Conservation (phyloP, 2,329 filamentous ascomycete species). For the Scedosporium boydii region DNA sequence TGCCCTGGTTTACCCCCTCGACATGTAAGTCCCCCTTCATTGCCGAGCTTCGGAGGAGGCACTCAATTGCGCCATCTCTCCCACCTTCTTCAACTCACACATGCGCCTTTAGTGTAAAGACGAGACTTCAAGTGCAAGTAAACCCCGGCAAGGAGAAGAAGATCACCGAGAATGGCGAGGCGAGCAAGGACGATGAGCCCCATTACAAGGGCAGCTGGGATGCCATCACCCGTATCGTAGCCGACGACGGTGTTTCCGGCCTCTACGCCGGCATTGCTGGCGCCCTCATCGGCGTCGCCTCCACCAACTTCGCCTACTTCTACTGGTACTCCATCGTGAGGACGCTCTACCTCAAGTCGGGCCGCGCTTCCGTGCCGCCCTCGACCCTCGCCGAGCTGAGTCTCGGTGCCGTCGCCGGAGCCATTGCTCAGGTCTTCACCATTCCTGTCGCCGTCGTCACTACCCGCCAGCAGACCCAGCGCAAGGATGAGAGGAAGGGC, state of each 20-base stretch:
- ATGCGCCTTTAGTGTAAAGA: conserved; percentile 67
- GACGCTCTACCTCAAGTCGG: conserved; percentile 61
- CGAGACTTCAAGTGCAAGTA: conserved; percentile 87
- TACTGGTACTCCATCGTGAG: conserved; percentile 96
- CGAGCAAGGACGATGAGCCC: conserved; percentile 37
- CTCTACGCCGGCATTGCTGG: conserved; percentile 86
- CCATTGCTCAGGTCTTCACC: conserved; percentile 88
- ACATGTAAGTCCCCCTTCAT: conserved; percentile 60
- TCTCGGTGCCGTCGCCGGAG: conserved; percentile 79
- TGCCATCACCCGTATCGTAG: conserved; percentile 75
- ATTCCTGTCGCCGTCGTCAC: conserved; percentile 95
- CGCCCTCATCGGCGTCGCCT: conserved; percentile 81
- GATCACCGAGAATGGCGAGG: conserved; percentile 35
- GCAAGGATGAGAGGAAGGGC: conserved; percentile 73
- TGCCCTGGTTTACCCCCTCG: conserved; percentile 87
- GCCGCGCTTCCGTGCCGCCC: conserved; percentile 44
- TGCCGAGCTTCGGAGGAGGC: background rate
- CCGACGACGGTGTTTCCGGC: conserved; percentile 68
- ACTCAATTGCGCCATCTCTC: background rate
- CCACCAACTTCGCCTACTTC: conserved; percentile 98
- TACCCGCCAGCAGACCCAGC: conserved; percentile 89
- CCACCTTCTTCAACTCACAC: background rate
- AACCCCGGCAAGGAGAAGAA: conserved; percentile 8
- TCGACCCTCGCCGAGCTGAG: conserved; percentile 75
- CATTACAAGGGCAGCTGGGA: conserved; percentile 87